Conservation (phyloP, 1,284 basidiomycete genomes). For the Neolentinus lepideus region DNA sequence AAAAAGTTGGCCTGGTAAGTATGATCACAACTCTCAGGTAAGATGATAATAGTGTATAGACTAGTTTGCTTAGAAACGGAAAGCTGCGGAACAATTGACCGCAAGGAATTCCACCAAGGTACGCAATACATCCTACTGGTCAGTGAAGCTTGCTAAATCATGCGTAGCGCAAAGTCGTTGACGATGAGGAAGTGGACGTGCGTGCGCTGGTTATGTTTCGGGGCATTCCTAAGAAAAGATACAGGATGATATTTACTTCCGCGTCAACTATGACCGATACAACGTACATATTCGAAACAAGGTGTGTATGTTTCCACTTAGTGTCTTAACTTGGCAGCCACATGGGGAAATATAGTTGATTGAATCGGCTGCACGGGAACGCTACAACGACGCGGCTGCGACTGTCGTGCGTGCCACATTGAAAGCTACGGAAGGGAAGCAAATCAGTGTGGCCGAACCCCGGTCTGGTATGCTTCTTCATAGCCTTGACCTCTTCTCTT, state of each 20-base stretch:
- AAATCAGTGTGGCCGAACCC: constrained; percentile 51
- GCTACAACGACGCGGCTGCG: constrained; percentile 72
- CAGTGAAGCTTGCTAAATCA: background rate
- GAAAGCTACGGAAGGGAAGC: constrained; percentile 59
- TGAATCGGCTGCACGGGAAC: constrained; percentile 64
- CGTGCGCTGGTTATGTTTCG: constrained; percentile 17
- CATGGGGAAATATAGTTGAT: constrained; percentile 49
- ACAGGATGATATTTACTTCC: constrained; percentile 71
- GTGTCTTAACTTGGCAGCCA: constrained; percentile 4
- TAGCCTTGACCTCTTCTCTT: constrained; percentile 3
- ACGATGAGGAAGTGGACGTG: constrained; percentile 63
- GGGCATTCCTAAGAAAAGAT: constrained; percentile 1
- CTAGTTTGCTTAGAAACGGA: constrained; percentile 44
- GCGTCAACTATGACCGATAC: constrained; percentile 86
- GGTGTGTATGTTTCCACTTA: constrained; percentile 31
- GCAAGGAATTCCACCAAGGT: constrained; percentile 44
- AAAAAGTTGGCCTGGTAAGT: constrained; percentile 65
- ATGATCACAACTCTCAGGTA: background rate
- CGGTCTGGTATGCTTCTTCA: constrained; percentile 48
- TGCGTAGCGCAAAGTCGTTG: constrained; percentile 46
- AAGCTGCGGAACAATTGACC: constrained; percentile 40
- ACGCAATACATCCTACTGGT: constrained; percentile 8
- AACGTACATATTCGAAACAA: constrained; percentile 85
- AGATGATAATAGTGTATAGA: constrained; percentile 1
- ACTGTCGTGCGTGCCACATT: constrained; percentile 66